These are phyloP conservation scores for Rhizoclosmatium sp. DNA, from an alignment of 192 early-diverging fungal species.

Conservation along the genomic window DNA sequence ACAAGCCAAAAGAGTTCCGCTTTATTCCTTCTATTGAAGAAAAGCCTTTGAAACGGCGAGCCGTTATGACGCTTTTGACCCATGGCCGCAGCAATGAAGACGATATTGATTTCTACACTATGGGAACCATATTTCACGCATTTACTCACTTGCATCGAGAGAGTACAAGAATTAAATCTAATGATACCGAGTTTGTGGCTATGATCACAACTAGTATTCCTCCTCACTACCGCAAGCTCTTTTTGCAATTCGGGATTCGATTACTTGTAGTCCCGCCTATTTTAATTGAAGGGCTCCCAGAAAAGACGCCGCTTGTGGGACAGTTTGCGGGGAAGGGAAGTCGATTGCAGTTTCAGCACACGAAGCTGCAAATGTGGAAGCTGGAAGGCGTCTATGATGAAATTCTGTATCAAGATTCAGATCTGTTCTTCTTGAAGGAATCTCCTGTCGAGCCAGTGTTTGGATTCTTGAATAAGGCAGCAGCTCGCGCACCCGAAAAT, in stretches of 20 bases:
- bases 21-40: constrained; percentile 13
- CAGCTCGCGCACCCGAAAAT: background rate
- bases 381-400: constrained; percentile 14
- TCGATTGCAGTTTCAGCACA: background rate
- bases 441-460: background rate
- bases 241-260: constrained; percentile 11
- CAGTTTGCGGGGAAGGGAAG: background rate
- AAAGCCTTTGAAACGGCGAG: constrained; percentile 2
- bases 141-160: background rate
- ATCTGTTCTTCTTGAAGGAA: constrained; percentile 20
- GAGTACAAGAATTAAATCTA: background rate
- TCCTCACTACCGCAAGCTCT: background rate
- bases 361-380: constrained; percentile 29
- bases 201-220: constrained; percentile 12
- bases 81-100: background rate
- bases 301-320: background rate
- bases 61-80: constrained; percentile 12
- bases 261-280: constrained; percentile 23
- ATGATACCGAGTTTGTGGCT: constrained; percentile 14
- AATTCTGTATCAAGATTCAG: constrained; percentile 8
- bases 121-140: constrained; percentile 5
- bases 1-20: background rate
- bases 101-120: constrained; percentile 1
- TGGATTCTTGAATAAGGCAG: background rate
- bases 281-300: background rate